phyloP scores from a whole-genome alignment of 1,139 yeast species.

The Zygosaccharomyces sapae region DNA sequence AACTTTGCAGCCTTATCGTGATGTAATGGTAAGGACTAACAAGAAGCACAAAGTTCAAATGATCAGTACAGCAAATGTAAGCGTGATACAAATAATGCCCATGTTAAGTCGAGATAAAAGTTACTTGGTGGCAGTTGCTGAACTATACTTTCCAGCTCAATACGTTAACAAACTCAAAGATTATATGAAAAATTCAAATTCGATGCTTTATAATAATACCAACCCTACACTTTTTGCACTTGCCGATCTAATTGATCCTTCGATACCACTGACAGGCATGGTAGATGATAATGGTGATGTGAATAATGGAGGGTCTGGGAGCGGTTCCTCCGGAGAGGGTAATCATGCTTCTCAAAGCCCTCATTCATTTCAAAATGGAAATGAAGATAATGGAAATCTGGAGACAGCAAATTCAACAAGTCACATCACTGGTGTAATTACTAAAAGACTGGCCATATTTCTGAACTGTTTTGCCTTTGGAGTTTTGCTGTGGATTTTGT shows the following conservation, averaged over 20 bases:
- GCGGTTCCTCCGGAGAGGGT: neutral
- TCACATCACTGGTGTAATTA: slow-evolving; percentile 5
- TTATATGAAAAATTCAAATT: slow-evolving; percentile 41
- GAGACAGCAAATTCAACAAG: slow-evolving; percentile 3
- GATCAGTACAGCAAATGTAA: slow-evolving; percentile 7
- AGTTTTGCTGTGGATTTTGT: slow-evolving; percentile 8
- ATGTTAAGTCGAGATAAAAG: slow-evolving; percentile 45
- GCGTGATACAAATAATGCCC: slow-evolving; percentile 59
- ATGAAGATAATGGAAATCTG: slow-evolving; percentile 7
- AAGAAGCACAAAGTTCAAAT: neutral
- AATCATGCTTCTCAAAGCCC: slow-evolving; percentile 2
- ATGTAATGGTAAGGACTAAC: neutral
- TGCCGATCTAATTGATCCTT: slow-evolving; percentile 54
- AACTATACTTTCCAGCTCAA: slow-evolving; percentile 57
- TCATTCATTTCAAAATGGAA: neutral
- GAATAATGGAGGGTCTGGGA: slow-evolving; percentile 4
- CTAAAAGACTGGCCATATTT: slow-evolving; percentile 8
- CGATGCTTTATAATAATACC: slow-evolving; percentile 50
- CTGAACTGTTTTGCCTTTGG: slow-evolving; percentile 11
- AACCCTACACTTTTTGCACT: slow-evolving; percentile 46
- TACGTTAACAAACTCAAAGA: slow-evolving; percentile 45
- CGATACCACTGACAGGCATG: slow-evolving; percentile 57
- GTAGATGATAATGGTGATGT: slow-evolving; percentile 13
- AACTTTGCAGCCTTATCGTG: slow-evolving; percentile 5
- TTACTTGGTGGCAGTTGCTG: slow-evolving; percentile 71